Evolutionary conservation across 768 basidiomycete species (phyloP).

Genomic region (Serendipita sp.): DNA sequence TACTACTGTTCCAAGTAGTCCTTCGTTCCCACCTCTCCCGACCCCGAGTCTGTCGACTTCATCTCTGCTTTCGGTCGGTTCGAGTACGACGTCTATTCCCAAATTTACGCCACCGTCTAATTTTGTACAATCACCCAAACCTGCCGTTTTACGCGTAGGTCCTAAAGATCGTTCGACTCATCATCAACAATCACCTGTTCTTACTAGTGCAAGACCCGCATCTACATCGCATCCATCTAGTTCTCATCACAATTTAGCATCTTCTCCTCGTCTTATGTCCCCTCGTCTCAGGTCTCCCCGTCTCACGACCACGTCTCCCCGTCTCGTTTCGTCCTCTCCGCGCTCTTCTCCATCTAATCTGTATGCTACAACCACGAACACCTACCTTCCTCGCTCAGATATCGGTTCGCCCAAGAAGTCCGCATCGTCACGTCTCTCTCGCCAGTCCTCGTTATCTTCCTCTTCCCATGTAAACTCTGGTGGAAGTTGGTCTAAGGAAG

Average conservation of each 20-base stretch:
- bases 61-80: not conserved
- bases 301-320: not conserved
- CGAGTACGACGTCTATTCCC: not conserved
- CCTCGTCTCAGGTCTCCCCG: not conserved
- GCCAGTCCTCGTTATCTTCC: too few species aligned
- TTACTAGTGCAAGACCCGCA: too few species aligned
- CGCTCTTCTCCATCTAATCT: too few species aligned
- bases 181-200: not conserved
- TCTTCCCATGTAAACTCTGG: too few species aligned
- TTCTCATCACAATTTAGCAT: too few species aligned
- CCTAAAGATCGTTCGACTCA: not conserved
- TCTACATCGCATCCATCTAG: too few species aligned
- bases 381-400: not conserved
- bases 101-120: not conserved
- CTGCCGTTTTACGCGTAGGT: not conserved
- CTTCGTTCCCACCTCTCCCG: not conserved
- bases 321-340: not conserved
- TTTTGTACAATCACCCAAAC: constrained; percentile 5
- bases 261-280: too few species aligned
- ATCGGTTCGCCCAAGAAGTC: not conserved
- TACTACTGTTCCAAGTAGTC: not conserved
- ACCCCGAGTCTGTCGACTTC: not conserved
- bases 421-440: too few species aligned
- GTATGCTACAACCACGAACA: too few species aligned
- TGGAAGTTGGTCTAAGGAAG: too few species aligned